Percentiles rank a stretch among this genome's conserved stretches.
These are phyloP conservation scores for Jaltomata sinuosa DNA, from an alignment of 257 asterid species.

Conservation along the genomic window DNA sequence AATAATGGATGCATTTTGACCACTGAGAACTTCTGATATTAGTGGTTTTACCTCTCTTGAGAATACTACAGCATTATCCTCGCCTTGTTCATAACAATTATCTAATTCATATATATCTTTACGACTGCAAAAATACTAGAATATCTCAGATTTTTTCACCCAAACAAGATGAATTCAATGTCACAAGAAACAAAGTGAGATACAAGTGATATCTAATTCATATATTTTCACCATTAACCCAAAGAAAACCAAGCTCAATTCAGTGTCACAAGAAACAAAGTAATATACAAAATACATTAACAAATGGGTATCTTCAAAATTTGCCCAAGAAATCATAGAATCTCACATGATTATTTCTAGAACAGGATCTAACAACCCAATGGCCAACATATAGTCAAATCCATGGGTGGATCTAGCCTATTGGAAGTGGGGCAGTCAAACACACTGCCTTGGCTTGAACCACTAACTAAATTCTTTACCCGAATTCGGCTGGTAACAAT, in stretches of 20 bases:
- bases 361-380: background rate
- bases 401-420: background rate
- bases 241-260: background rate
- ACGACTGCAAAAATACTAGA: conserved; percentile 23
- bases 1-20: conserved; percentile 54
- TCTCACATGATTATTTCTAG: background rate
- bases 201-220: too few relatives aligned
- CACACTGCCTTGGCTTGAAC: background rate
- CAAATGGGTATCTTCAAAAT: background rate
- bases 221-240: too few relatives aligned
- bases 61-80: conserved; percentile 31
- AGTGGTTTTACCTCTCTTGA: conserved; percentile 60
- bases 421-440: background rate
- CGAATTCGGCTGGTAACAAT: background rate
- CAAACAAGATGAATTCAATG: background rate
- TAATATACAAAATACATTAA: background rate
- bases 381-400: background rate
- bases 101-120: conserved; percentile 55
- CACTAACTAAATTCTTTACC: background rate
- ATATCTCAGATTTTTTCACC: background rate
- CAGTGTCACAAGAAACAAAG: background rate
- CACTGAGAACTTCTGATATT: conserved; percentile 36
- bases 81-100: conserved; percentile 50
- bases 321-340: background rate
- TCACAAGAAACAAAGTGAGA: background rate